These are phyloP conservation scores for Protomyces macrosporus DNA, from an alignment of 1,139 yeast species.

Conservation along the genomic window DNA sequence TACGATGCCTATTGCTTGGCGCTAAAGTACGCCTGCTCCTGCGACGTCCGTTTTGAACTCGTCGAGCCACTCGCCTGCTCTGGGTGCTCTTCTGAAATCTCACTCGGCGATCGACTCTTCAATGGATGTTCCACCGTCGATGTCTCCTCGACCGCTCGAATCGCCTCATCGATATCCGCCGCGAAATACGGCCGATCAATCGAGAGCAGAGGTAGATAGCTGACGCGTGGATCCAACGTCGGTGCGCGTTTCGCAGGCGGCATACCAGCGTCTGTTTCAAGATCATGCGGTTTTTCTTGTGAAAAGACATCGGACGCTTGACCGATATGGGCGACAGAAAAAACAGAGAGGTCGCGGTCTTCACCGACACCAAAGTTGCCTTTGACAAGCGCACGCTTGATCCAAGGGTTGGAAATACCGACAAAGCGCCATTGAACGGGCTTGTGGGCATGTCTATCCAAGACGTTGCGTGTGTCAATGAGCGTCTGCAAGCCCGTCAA, in stretches of 20 bases:
- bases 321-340: slow-evolving; percentile 22
- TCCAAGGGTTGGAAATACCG: slow-evolving; percentile 82
- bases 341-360: slow-evolving; percentile 9
- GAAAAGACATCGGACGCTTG: neutral
- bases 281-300: slow-evolving; percentile 2
- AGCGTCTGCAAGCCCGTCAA: slow-evolving; percentile 74
- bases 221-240: neutral
- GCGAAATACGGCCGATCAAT: slow-evolving; percentile 25
- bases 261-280: slow-evolving; percentile 3
- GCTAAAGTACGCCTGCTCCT: neutral
- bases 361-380: slow-evolving; percentile 68
- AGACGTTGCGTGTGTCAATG: slow-evolving; percentile 67
- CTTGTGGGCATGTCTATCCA: slow-evolving; percentile 69
- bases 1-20: neutral
- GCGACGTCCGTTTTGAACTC: neutral
- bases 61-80: neutral
- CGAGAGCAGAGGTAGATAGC: slow-evolving; percentile 11
- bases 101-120: neutral
- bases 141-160: slow-evolving; percentile 14
- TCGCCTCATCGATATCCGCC: slow-evolving; percentile 24
- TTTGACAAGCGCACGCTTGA: slow-evolving; percentile 65
- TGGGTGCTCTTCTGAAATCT: neutral
- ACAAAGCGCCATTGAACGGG: slow-evolving; percentile 87
- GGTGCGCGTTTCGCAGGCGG: neutral
- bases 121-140: neutral